Evolutionary conservation across 352 stramenopile genomes (phyloP).

Genomic region (Pythium angustatum): DNA sequence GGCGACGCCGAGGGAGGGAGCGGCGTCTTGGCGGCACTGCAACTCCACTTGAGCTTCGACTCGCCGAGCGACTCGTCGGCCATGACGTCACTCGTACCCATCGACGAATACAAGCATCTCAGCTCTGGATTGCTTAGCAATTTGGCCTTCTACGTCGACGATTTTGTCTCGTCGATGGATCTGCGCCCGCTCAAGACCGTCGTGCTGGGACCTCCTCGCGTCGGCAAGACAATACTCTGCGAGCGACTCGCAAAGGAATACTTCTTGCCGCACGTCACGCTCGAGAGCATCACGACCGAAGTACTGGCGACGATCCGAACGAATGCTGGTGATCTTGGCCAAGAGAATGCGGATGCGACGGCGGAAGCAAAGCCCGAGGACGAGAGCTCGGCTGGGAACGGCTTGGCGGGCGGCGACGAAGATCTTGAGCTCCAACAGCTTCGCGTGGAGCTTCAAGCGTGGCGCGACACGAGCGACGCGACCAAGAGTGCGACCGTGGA

Average conservation of each 20-base stretch:
- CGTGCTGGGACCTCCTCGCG: slow-evolving; percentile 66
- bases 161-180: slow-evolving; percentile 80
- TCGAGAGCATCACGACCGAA: slow-evolving; percentile 48
- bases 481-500: slow-evolving; percentile 10
- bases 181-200: slow-evolving; percentile 68
- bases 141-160: slow-evolving; percentile 61
- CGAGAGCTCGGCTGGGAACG: slow-evolving; percentile 13
- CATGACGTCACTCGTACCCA: slow-evolving; percentile 57
- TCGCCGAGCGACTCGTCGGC: slow-evolving; percentile 33
- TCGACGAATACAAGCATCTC: slow-evolving; percentile 73
- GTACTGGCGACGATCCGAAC: slow-evolving; percentile 30
- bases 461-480: slow-evolving; percentile 29
- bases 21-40: slow-evolving; percentile 51
- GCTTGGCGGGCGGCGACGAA: slow-evolving; percentile 16
- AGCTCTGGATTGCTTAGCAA: slow-evolving; percentile 60
- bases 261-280: slow-evolving; percentile 64
- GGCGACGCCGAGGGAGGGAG: slow-evolving; percentile 18
- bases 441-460: slow-evolving; percentile 40
- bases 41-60: slow-evolving; percentile 78
- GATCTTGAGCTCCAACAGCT: slow-evolving; percentile 42
- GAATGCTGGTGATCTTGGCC: neutral
- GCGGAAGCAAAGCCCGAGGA: slow-evolving; percentile 21
- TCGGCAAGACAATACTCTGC: slow-evolving; percentile 65
- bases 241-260: slow-evolving; percentile 63
- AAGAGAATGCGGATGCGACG: slow-evolving; percentile 18